Conservation (phyloP, 176 grass and related monocot genomes). For the Eleusine indica region DNA sequence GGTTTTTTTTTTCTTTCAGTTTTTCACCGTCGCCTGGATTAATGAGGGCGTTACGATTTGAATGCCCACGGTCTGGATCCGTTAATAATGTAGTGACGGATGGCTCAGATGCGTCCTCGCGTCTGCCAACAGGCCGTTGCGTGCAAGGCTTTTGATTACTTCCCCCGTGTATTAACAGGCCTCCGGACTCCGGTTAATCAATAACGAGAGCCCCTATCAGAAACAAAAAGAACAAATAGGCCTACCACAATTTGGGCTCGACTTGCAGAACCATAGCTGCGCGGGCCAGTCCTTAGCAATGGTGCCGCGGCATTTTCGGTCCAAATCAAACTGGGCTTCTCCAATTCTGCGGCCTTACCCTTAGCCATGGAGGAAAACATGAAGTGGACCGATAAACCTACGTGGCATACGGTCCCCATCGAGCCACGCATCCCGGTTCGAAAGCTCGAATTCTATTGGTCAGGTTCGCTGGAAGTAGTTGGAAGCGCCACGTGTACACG, state of each 20-base stretch:
- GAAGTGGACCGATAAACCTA: not conserved
- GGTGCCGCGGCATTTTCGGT: not conserved
- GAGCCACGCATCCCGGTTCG: constrained; percentile 41
- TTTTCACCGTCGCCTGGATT: not conserved
- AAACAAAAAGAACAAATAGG: not conserved
- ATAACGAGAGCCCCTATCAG: not conserved
- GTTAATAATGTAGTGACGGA: not conserved
- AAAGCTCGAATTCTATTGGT: constrained; percentile 69
- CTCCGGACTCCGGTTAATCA: not conserved
- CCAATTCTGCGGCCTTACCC: not conserved
- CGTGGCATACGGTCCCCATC: constrained; percentile 13
- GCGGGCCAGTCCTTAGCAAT: not conserved
- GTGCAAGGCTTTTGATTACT: not conserved
- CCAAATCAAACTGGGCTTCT: not conserved
- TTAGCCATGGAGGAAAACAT: no score
- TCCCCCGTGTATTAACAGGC: not conserved
- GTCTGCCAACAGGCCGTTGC: not conserved
- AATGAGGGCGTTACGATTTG: not conserved
- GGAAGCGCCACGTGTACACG: constrained; percentile 48
- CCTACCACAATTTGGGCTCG: not conserved
- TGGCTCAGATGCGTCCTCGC: not conserved
- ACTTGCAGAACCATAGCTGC: not conserved
- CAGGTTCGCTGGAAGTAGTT: constrained; percentile 48
- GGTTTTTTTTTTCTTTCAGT: not conserved
- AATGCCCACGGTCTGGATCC: not conserved